Evolutionary conservation across 495 filamentous ascomycete genomes (phyloP).

Genomic region (Hypoxylon lenormandii): DNA sequence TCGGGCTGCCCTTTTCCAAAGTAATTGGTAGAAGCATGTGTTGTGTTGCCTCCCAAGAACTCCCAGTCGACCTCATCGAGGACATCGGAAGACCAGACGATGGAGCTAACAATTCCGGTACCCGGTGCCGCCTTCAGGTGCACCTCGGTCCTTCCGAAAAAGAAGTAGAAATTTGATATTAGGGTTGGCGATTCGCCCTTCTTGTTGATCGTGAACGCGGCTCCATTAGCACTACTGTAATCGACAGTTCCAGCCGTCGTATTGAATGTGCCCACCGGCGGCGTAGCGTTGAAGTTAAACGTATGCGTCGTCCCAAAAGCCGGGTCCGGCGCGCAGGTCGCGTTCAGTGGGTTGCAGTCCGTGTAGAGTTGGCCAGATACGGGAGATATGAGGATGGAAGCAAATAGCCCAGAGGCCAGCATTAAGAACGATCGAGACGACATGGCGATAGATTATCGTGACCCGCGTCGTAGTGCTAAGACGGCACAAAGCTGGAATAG

Average conservation of each 20-base stretch:
- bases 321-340: slow-evolving; percentile 71
- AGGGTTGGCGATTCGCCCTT: slow-evolving; percentile 80
- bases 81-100: slow-evolving; percentile 84
- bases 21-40: slow-evolving; percentile 79
- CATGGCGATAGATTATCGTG: slow-evolving; percentile 47
- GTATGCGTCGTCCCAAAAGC: slow-evolving; percentile 69
- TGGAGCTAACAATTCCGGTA: slow-evolving; percentile 81
- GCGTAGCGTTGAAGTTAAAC: slow-evolving; percentile 74
- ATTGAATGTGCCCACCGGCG: slow-evolving; percentile 69
- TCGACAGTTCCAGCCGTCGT: slow-evolving; percentile 68
- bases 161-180: slow-evolving; percentile 77
- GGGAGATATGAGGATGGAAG: slow-evolving; percentile 53
- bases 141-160: slow-evolving; percentile 79
- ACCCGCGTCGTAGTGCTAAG: slow-evolving; percentile 3
- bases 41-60: slow-evolving; percentile 75
- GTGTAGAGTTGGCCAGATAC: slow-evolving; percentile 72
- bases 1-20: slow-evolving; percentile 80
- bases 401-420: slow-evolving; percentile 59
- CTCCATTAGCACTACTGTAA: slow-evolving; percentile 67
- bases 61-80: slow-evolving; percentile 94
- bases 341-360: slow-evolving; percentile 74
- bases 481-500: neutral
- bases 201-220: slow-evolving; percentile 77
- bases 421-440: slow-evolving; percentile 45
- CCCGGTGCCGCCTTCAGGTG: slow-evolving; percentile 78